Evolutionary conservation across 2,329 filamentous ascomycete species (phyloP).

Genomic region (Fusarium miscanthi): DNA sequence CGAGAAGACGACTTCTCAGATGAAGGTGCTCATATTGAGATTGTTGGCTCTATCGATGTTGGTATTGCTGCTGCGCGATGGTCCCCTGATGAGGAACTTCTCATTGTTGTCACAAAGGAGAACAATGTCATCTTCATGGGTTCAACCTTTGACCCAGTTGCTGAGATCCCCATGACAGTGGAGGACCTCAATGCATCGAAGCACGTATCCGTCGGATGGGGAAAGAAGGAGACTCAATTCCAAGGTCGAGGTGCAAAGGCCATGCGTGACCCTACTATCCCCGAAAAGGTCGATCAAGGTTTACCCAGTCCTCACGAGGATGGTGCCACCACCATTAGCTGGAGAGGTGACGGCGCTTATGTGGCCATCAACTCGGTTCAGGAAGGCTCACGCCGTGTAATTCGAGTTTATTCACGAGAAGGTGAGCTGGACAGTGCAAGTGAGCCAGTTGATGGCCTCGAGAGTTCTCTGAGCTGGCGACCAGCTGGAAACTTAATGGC

Average conservation of each 20-base stretch:
- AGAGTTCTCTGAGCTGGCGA: constrained; percentile 88
- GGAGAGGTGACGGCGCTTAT: constrained; percentile 94
- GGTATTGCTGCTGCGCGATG: constrained; percentile 90
- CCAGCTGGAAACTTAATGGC: constrained; percentile 91
- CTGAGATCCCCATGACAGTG: constrained; percentile 75
- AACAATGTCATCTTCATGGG: constrained; percentile 92
- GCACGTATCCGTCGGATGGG: constrained; percentile 97
- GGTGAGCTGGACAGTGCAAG: constrained; percentile 92
- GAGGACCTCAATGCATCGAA: constrained; percentile 89
- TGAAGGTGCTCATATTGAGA: constrained; percentile 85
- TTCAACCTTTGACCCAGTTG: constrained; percentile 84
- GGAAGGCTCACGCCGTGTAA: constrained; percentile 75
- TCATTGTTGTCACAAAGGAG: constrained; percentile 83
- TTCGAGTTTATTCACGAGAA: constrained; percentile 91
- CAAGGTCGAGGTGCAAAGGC: constrained; percentile 89
- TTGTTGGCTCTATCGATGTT: constrained; percentile 92
- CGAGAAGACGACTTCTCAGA: constrained; percentile 66
- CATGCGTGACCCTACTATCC: constrained; percentile 91
- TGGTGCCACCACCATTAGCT: constrained; percentile 78
- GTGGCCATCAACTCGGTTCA: constrained; percentile 88
- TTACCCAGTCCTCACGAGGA: constrained; percentile 80
- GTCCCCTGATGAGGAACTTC: constrained; percentile 94
- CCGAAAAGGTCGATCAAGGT: constrained; percentile 90
- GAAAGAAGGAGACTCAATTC: constrained; percentile 98
- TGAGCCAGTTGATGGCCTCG: constrained; percentile 93